A percentile compares a stretch with the other conserved stretches of the same genome.
Conservation (phyloP, 768 basidiomycete species). For the Mycena pura region DNA sequence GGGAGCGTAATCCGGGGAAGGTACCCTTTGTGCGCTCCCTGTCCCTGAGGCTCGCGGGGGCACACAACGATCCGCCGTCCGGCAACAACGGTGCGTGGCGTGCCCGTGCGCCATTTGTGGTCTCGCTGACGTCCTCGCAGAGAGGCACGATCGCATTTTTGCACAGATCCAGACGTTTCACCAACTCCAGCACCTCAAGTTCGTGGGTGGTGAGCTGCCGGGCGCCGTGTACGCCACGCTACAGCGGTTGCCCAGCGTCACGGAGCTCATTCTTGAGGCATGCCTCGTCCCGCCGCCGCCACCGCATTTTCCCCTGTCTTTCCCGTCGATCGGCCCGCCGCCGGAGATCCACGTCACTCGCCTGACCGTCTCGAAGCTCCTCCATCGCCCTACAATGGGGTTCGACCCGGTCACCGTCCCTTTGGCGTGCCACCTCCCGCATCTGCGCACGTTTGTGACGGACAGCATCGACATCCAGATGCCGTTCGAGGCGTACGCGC, state of each 20-base stretch:
- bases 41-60: neutral
- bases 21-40: slow-evolving; percentile 9
- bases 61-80: no score
- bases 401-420: slow-evolving; percentile 2
- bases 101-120: neutral
- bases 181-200: neutral
- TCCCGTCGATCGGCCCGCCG: neutral
- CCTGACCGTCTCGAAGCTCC: slow-evolving; percentile 9
- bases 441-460: slow-evolving; percentile 5
- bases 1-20: slow-evolving; percentile 4
- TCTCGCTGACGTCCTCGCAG: neutral
- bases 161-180: slow-evolving; percentile 10
- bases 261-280: neutral
- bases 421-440: neutral
- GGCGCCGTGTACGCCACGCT: slow-evolving; percentile 10
- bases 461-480: slow-evolving; percentile 10
- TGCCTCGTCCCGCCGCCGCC: slow-evolving; percentile 9
- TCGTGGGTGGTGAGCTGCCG: neutral
- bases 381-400: neutral
- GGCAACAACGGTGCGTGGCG: neutral
- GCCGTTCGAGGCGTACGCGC: neutral
- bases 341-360: neutral
- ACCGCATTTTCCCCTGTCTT: slow-evolving; percentile 5
- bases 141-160: neutral
- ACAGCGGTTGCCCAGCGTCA: neutral